These are phyloP conservation scores for Kodamaea lidongshanica DNA, from an alignment of 805 yeast genomes.

Conservation along the genomic window DNA sequence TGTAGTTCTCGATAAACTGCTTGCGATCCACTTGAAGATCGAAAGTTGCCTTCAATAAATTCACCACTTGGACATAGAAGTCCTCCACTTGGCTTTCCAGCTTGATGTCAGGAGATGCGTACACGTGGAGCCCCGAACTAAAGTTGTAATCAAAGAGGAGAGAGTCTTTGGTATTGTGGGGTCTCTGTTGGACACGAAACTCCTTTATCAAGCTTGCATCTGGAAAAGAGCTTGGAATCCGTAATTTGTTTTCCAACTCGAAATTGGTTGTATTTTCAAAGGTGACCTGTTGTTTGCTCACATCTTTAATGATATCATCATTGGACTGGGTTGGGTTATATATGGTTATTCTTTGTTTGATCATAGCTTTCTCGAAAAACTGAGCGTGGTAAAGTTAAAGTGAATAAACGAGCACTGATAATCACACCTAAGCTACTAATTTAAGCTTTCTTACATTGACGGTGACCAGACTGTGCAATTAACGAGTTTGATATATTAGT, in stretches of 20 bases:
- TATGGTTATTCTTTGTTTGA: conserved; percentile 29
- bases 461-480: too few species aligned
- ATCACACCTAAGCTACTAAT: too few species aligned
- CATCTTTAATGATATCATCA: conserved; percentile 17
- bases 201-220: conserved; percentile 12
- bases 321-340: conserved; percentile 21
- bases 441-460: too few species aligned
- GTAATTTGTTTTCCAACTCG: conserved; percentile 6
- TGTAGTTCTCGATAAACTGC: conserved; percentile 10
- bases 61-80: conserved; percentile 20
- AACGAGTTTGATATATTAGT: too few species aligned
- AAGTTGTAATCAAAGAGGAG: conserved; percentile 23
- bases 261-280: conserved; percentile 6
- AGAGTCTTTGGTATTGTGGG: conserved; percentile 2
- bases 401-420: too few species aligned
- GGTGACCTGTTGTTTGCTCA: conserved; percentile 4
- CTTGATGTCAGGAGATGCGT: conserved; percentile 22
- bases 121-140: conserved; percentile 24
- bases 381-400: too few species aligned
- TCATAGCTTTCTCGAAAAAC: too few species aligned
- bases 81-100: conserved; percentile 7
- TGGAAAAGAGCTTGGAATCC: conserved; percentile 1
- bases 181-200: conserved; percentile 16
- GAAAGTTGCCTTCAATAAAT: conserved; percentile 2
- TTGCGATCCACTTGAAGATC: conserved; percentile 1